A percentile compares a stretch with the other conserved stretches of the same genome.
Conservation (phyloP, 345 rosid genomes). For the Salix brachista region DNA sequence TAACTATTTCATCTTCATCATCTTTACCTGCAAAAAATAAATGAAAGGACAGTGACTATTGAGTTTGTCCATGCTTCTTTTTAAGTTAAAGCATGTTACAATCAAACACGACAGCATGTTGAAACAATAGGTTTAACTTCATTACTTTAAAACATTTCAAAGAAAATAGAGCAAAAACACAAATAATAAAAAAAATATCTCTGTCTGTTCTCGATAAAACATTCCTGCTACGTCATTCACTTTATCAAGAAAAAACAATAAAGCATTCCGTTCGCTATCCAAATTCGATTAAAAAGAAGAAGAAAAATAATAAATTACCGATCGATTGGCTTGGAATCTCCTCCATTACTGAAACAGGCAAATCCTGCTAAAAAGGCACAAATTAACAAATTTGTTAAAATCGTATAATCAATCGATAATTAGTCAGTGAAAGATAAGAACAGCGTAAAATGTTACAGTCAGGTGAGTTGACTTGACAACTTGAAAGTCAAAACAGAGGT, state of each 20-base stretch:
- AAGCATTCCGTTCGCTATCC: background rate
- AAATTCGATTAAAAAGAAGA: no score
- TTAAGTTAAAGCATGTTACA: background rate
- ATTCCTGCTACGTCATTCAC: background rate
- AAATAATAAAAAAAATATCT: no score
- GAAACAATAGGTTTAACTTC: background rate
- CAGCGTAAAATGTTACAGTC: background rate
- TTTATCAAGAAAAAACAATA: background rate
- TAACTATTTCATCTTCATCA: conserved; percentile 52
- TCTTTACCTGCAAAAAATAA: conserved; percentile 28
- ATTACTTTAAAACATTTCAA: background rate
- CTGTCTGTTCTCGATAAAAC: no score
- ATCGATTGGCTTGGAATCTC: conserved; percentile 39
- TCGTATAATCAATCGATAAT: background rate
- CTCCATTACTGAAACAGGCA: conserved; percentile 39
- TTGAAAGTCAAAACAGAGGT: background rate
- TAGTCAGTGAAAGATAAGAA: background rate
- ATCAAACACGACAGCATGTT: background rate
- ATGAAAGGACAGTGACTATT: background rate
- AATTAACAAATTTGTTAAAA: background rate
- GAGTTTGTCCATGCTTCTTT: background rate
- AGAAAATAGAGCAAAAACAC: background rate
- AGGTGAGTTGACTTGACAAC: background rate
- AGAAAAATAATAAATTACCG: conserved; percentile 23
- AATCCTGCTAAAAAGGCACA: background rate